Percentiles rank a stretch among this genome's conserved stretches.
phyloP scores from a whole-genome alignment of 2,329 filamentous ascomycete genomes.

The Hypoxylon sp. region DNA sequence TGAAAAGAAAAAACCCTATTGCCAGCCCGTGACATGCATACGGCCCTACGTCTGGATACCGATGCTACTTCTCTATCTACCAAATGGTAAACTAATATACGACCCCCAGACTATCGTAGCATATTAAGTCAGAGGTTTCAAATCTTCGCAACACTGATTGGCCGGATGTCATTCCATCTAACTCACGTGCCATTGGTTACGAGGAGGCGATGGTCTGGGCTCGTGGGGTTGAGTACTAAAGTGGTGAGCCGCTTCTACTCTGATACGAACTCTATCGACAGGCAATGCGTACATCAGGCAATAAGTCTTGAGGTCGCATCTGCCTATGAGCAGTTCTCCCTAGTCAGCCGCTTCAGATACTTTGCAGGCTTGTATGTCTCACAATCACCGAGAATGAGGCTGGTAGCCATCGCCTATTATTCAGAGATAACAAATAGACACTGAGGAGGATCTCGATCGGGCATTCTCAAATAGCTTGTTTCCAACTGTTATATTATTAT shows the following conservation, averaged over 20 bases:
- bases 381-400: background rate
- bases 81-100: conserved; percentile 20
- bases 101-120: conserved; percentile 15
- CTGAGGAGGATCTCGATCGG: background rate
- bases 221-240: conserved; percentile 14
- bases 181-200: conserved; percentile 8
- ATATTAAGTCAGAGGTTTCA: conserved; percentile 15
- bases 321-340: background rate
- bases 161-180: conserved; percentile 10
- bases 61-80: conserved; percentile 14
- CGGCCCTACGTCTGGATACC: conserved; percentile 6
- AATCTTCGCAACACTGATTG: conserved; percentile 10
- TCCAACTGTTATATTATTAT: background rate
- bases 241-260: background rate
- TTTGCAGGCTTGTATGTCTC: background rate
- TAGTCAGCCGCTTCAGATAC: background rate
- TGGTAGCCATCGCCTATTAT: background rate
- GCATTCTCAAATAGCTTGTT: background rate
- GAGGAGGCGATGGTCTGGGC: conserved; percentile 1
- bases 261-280: conserved; percentile 6
- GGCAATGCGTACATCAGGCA: conserved; percentile 3
- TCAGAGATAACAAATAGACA: background rate
- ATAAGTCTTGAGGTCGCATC: background rate
- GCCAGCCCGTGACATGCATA: conserved; percentile 30
- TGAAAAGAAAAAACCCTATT: conserved; percentile 5